Base-by-base conservation (phyloP, 2,329 filamentous ascomycete species). In the Fusarium piperis region DNA sequence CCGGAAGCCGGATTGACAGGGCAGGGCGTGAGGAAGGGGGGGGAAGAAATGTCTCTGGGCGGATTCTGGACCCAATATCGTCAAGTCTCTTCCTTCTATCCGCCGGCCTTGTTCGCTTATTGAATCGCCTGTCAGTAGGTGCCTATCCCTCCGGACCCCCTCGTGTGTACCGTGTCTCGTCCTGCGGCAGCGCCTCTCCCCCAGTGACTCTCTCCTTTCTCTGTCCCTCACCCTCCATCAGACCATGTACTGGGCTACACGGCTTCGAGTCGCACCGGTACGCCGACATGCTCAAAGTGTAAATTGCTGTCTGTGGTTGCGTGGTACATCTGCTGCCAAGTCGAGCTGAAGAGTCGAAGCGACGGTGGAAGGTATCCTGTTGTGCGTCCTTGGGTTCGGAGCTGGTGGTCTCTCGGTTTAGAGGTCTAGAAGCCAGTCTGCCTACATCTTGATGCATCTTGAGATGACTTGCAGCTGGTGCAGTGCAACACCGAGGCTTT, bases 71-170 rank as follows among this genome's bases (percentile, higher is more conserved):
- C 51, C 58, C 35, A 55, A 65, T 59, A 56, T 65, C 46, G 35
- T 23, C 53, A n/a, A 41, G 35, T 13, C 53, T 13, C 26, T 66
- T 63, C 69, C 69, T 58, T 70, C 48, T 65, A 72, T 64, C 69
- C 69, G 69, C 61, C 56, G 55, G 41, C 65, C 20, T 36, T 28
- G n/a, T 72, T 72, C 69, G 69, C 69, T 72, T 72, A 72, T 70
- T 72, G 65, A 72, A 72, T 44, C 39, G 53, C 36, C 62, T 67
- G 38, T 63, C 62, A 59, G 67, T 70, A 23, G 23, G 23, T 23
- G 5, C 23, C 23, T 23, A 55, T 72, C 35, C 41, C 57, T 39
- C 65, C 57, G 64, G 59, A 26, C 35, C 12, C 30, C 30, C 6
- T 44, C 39, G 39, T 44, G 39, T 26, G 39, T 15, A 44, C 23